Conservation (phyloP, 352 stramenopile species). For the Phytopythium chamaehyphon region DNA sequence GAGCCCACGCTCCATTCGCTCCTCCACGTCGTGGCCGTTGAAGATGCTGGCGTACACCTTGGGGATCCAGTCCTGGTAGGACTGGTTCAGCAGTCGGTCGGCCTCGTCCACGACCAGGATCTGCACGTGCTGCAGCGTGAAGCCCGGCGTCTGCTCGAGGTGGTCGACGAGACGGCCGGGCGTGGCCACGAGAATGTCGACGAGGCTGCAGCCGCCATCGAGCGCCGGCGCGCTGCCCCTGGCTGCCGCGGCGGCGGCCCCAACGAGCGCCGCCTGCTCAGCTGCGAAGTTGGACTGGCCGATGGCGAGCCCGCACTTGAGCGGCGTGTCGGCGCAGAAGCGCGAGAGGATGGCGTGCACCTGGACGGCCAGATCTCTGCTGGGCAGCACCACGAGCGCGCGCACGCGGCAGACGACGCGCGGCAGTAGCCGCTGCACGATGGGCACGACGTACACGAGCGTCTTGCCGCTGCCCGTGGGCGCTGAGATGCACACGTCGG, state of each 20-base stretch:
- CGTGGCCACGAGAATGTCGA: slow-evolving; percentile 98
- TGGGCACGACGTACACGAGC: slow-evolving; percentile 95
- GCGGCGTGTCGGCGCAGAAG: slow-evolving; percentile 63
- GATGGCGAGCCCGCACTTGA: slow-evolving; percentile 90
- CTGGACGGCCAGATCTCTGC: slow-evolving; percentile 93
- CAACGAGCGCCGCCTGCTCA: slow-evolving; percentile 75
- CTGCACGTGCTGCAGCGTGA: slow-evolving; percentile 95
- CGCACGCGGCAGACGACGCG: slow-evolving; percentile 87
- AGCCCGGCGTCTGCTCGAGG: slow-evolving; percentile 95
- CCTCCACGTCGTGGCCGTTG: slow-evolving; percentile 49
- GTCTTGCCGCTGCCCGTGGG: slow-evolving; percentile 98
- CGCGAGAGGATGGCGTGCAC: slow-evolving; percentile 72
- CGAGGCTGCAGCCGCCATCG: slow-evolving; percentile 70
- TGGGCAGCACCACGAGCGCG: slow-evolving; percentile 95
- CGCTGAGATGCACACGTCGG: slow-evolving; percentile 96
- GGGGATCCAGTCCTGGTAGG: slow-evolving; percentile 96
- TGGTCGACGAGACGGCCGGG: slow-evolving; percentile 96
- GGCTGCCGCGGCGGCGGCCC: slow-evolving; percentile 2
- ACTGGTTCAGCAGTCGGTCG: slow-evolving; percentile 95
- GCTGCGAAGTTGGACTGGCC: slow-evolving; percentile 87
- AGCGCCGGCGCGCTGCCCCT: slow-evolving; percentile 5
- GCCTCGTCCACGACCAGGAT: slow-evolving; percentile 98
- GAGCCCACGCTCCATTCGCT: slow-evolving; percentile 10
- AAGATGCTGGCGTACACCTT: slow-evolving; percentile 89
- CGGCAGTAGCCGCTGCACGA: slow-evolving; percentile 88